Conservation (phyloP, 139 green algal genomes). For the Coelastrella sp. region DNA sequence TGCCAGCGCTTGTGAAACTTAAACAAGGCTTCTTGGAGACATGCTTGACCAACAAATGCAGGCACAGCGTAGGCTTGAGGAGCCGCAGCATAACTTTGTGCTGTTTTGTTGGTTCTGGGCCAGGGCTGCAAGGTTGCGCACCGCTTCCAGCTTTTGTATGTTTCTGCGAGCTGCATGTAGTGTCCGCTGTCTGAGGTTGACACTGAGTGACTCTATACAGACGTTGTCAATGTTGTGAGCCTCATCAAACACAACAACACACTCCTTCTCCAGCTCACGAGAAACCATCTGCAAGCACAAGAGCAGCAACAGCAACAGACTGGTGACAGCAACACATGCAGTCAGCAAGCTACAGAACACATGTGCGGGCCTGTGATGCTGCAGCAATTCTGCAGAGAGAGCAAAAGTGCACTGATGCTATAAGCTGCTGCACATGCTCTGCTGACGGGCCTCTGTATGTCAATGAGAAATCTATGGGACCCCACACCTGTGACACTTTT, state of each 20-base stretch:
- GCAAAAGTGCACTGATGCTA: neutral
- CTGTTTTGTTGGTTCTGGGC: no score
- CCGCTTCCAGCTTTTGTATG: slow-evolving; percentile 75
- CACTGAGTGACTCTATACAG: slow-evolving; percentile 96
- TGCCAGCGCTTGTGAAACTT: no score
- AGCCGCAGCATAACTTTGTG: no score
- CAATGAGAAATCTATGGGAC: neutral
- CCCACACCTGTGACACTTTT: slow-evolving; percentile 75
- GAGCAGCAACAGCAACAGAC: neutral
- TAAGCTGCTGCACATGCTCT: neutral
- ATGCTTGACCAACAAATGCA: no score
- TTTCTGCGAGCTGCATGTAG: slow-evolving; percentile 90
- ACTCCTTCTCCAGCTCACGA: slow-evolving; percentile 97
- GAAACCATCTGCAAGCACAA: slow-evolving; percentile 83
- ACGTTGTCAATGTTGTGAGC: slow-evolving; percentile 99
- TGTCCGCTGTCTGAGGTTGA: slow-evolving; percentile 89
- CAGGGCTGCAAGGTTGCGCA: no score
- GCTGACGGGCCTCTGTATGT: neutral
- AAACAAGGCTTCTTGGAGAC: no score
- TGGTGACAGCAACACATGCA: neutral
- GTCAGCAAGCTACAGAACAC: neutral
- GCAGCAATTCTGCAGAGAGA: no score
- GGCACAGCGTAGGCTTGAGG: no score
- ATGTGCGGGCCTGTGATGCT: neutral
- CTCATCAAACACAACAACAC: slow-evolving; percentile 99